These are phyloP conservation scores for Fraxinus ornus DNA, from an alignment of 305 asterid species.

Conservation along the genomic window DNA sequence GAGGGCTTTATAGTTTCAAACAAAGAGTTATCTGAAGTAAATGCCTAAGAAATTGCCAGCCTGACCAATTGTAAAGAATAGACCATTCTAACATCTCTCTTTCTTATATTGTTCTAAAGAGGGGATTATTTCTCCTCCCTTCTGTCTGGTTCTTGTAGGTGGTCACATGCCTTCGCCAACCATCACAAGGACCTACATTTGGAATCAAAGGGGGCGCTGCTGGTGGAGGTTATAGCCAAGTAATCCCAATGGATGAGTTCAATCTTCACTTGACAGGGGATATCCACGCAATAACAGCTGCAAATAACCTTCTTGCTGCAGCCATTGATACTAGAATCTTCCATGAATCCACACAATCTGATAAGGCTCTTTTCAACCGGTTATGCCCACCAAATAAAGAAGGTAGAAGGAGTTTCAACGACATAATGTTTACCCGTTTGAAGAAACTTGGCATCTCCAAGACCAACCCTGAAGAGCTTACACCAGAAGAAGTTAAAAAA, in stretches of 20 bases:
- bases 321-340: conserved; percentile 92
- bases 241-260: conserved; percentile 98
- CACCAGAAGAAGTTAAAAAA: conserved; percentile 69
- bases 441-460: conserved; percentile 78
- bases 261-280: conserved; percentile 97
- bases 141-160: conserved; percentile 51
- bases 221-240: conserved; percentile 99
- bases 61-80: background rate
- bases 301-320: conserved; percentile 95
- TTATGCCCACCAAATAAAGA: conserved; percentile 83
- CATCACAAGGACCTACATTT: conserved; percentile 98
- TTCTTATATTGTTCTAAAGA: background rate
- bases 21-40: background rate
- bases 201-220: conserved; percentile 99
- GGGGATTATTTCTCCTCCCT: background rate
- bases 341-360: conserved; percentile 86
- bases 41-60: background rate
- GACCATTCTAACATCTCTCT: background rate
- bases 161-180: conserved; percentile 89
- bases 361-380: conserved; percentile 88
- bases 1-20: background rate
- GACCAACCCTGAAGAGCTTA: conserved; percentile 78
- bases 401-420: conserved; percentile 65
- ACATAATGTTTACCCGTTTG: conserved; percentile 80
- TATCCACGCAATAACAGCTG: conserved; percentile 96